Base-by-base conservation (phyloP, 148 eudicot species). In the Arbutus unedo region DNA sequence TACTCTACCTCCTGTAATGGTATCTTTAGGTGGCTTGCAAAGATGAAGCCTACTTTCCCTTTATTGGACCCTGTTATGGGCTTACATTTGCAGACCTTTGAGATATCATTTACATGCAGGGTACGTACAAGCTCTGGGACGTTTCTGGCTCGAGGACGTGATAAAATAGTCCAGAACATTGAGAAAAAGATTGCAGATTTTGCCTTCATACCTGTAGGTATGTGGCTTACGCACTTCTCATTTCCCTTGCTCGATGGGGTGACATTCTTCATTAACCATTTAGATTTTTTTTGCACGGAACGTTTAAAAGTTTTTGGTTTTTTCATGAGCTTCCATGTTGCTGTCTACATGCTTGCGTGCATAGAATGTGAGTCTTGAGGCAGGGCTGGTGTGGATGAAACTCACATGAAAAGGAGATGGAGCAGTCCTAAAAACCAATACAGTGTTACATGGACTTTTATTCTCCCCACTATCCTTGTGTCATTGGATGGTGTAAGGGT, bases 81-180 rank as follows among this genome's bases (percentile, higher is more conserved):
- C 74, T 48, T 66, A 48, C 18, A 4, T 48, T 79, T 25, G n/a
- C 11, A 60, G 8, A 19, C 53, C 13, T 76, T 77, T 82, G 74
- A 45, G 44, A 6, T 49, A 71, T 10, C n/a, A 31, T 79, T 67
- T 60, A 21, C 66, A 74, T 91, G 80, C 83, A 93, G 98, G 89
- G 96, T 95, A 38, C 93, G 98, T 41, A 95, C 98, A 25, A 95
- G 98, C 84, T 95, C 98, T 76, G 98, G 98, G 62, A 95, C 95
- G 79, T 95, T 95, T 87, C 91, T 95, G 78, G 67, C 85, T 44
- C 86, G 98, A 89, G 98, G 98, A 67, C 89, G 90, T 77, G 98
- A 95, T 86, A 93, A 92, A 77, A 85, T 84, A 76, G 82, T 93
- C 74, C 81, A 90, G 85, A 79, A 75, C 47, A 92, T 95, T 59